Percentiles rank a stretch among this genome's conserved stretches.
These are phyloP conservation scores for Trichoderma erinaceum DNA, from an alignment of 495 filamentous ascomycete species.

Conservation along the genomic window DNA sequence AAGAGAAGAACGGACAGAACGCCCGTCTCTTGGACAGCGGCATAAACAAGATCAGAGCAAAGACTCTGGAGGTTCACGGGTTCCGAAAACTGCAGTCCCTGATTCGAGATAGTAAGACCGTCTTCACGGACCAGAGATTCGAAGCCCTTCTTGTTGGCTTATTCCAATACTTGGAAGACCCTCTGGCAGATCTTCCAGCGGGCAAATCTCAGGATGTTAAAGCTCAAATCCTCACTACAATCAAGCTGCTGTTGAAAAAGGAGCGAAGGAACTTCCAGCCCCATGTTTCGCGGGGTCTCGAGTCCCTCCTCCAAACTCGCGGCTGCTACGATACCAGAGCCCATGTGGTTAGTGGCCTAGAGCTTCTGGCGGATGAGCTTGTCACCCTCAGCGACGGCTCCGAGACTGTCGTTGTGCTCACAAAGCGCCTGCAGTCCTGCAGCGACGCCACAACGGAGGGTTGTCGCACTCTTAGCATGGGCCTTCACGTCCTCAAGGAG, in stretches of 20 bases:
- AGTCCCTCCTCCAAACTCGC: constrained; percentile 61
- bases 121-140: constrained; percentile 57
- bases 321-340: constrained; percentile 51
- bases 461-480: constrained; percentile 48
- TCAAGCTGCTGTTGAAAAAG: constrained; percentile 68
- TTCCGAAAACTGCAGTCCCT: constrained; percentile 83
- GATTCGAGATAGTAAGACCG: constrained; percentile 59
- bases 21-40: constrained; percentile 64
- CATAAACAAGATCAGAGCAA: constrained; percentile 63
- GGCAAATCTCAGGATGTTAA: constrained; percentile 67
- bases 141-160: constrained; percentile 66
- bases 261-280: constrained; percentile 57
- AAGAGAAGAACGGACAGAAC: constrained; percentile 49
- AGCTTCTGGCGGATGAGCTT: constrained; percentile 47
- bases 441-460: constrained; percentile 34
- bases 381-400: constrained; percentile 45
- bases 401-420: constrained; percentile 43
- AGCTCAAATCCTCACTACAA: constrained; percentile 73
- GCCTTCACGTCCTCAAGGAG: constrained; percentile 51
- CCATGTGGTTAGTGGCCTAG: constrained; percentile 49
- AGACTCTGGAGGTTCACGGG: constrained; percentile 74
- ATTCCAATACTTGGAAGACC: constrained; percentile 66
- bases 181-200: constrained; percentile 37
- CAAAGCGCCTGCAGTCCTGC: constrained; percentile 30
- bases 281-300: constrained; percentile 58